Conservation (phyloP, 129 eudicot genomes). For the Helianthus tuberosus region DNA sequence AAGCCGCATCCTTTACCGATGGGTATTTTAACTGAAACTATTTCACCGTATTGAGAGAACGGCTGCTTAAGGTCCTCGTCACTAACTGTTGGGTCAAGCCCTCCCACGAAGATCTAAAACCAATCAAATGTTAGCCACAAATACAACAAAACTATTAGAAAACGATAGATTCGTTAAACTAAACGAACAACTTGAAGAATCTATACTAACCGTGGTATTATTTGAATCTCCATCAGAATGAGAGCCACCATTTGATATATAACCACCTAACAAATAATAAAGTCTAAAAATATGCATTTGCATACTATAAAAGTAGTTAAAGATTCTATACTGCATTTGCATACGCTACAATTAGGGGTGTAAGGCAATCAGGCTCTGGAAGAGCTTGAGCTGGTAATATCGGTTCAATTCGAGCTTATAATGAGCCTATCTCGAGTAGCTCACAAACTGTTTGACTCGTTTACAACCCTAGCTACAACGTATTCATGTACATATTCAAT, state of each 20-base stretch:
- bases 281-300: background rate
- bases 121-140: conserved; percentile 27
- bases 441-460: no score
- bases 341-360: background rate
- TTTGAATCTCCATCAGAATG: conserved; percentile 79
- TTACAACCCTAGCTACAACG: no score
- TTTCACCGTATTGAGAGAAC: conserved; percentile 80
- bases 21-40: conserved; percentile 82
- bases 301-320: background rate
- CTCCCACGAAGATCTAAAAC: conserved; percentile 87
- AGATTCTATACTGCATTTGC: background rate
- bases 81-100: conserved; percentile 77
- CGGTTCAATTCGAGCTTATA: no score
- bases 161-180: background rate
- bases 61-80: conserved; percentile 92
- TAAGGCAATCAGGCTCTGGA: no score
- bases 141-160: background rate
- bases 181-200: background rate
- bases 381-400: no score
- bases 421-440: no score
- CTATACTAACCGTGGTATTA: conserved; percentile 64
- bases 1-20: conserved; percentile 88
- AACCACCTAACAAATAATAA: conserved; percentile 55
- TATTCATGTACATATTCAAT: no score
- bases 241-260: conserved; percentile 72